These are phyloP conservation scores for Claviceps sp. DNA, from an alignment of 2,329 filamentous ascomycete genomes.

Conservation along the genomic window DNA sequence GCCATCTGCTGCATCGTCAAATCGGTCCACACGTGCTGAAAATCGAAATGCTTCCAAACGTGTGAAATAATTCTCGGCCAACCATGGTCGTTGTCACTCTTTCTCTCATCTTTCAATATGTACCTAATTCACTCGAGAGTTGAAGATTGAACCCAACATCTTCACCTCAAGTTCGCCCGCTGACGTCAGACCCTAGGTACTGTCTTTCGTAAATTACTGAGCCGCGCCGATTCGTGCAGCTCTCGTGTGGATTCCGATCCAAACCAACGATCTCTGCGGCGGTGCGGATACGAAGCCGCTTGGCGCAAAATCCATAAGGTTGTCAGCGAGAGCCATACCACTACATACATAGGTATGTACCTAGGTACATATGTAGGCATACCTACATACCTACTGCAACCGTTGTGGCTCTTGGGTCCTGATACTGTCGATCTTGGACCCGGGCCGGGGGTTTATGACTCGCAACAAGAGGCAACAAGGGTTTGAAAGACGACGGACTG, in stretches of 20 bases:
- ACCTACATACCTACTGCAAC: neutral
- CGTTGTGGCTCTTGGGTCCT: neutral
- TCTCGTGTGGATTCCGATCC: neutral
- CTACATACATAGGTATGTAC: neutral
- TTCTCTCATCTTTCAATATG: too few species aligned
- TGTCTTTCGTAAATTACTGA: too few species aligned
- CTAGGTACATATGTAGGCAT: neutral
- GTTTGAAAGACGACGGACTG: neutral
- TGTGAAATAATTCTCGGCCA: too few species aligned
- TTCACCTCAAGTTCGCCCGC: neutral
- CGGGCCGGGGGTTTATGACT: too few species aligned
- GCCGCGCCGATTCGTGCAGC: too few species aligned
- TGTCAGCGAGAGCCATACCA: neutral
- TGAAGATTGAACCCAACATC: neutral
- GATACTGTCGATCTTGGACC: neutral
- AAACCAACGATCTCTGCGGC: neutral
- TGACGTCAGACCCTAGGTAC: neutral
- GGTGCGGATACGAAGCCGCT: neutral
- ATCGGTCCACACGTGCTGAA: neutral
- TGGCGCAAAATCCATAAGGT: neutral
- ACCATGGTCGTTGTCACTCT: too few species aligned
- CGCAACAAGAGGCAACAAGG: neutral
- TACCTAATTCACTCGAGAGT: too few species aligned
- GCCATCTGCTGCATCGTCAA: slow-evolving; percentile 1
- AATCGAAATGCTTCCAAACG: neutral